Conservation (phyloP, 169 alveolate species). For the Cystoisospora suis region DNA sequence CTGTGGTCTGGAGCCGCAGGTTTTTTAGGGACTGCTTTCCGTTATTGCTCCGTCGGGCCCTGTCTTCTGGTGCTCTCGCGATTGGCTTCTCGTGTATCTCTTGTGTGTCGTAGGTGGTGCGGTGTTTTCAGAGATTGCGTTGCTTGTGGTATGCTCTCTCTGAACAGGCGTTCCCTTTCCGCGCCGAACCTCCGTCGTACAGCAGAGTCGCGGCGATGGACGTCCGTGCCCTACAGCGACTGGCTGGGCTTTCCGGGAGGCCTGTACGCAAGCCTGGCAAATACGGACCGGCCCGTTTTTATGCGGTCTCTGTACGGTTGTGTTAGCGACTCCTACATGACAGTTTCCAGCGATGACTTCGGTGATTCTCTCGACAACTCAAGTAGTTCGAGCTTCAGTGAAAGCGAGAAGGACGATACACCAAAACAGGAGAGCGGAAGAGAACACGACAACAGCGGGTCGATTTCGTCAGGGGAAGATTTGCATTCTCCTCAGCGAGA, state of each 20-base stretch:
- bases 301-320: not conserved
- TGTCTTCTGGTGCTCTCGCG: too few species aligned
- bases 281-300: not conserved
- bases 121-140: too few species aligned
- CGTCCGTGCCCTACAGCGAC: not conserved
- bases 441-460: not conserved
- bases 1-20: too few species aligned
- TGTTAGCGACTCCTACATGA: not conserved
- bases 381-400: not conserved
- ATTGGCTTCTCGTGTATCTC: too few species aligned
- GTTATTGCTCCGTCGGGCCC: too few species aligned
- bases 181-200: not conserved
- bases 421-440: not conserved
- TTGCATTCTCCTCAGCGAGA: not conserved
- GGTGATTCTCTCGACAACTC: not conserved
- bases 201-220: not conserved
- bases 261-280: not conserved
- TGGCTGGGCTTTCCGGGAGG: conserved; percentile 5
- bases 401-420: not conserved
- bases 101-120: too few species aligned
- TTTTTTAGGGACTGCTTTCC: too few species aligned
- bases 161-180: conserved; percentile 11
- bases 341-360: not conserved
- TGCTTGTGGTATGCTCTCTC: not conserved
- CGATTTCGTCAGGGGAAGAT: not conserved